phyloP scores from a whole-genome alignment of 805 yeast genomes.

The Pichia phayaonensis region DNA sequence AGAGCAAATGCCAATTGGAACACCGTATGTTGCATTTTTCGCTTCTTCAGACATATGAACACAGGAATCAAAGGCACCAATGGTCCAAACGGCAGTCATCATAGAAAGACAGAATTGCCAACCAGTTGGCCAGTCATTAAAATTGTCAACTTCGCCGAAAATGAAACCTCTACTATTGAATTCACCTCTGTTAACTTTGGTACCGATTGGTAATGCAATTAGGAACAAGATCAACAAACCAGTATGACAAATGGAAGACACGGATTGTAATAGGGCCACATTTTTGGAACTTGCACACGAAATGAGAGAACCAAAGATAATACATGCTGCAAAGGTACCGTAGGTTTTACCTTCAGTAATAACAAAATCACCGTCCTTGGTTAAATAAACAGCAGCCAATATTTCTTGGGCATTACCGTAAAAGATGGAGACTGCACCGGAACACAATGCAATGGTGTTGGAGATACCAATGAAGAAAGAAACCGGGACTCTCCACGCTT shows the following conservation, averaged over 20 bases:
- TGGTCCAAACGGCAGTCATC: slow-evolving; percentile 66
- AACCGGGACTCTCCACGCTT: slow-evolving; percentile 37
- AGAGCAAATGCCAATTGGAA: slow-evolving; percentile 56
- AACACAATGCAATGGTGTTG: slow-evolving; percentile 54
- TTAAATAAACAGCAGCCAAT: slow-evolving; percentile 45
- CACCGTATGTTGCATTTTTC: slow-evolving; percentile 48
- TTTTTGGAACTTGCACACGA: slow-evolving; percentile 49
- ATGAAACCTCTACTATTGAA: slow-evolving; percentile 43
- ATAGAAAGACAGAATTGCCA: slow-evolving; percentile 40
- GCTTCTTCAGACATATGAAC: slow-evolving; percentile 70
- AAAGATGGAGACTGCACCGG: slow-evolving; percentile 56
- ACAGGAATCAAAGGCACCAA: slow-evolving; percentile 64
- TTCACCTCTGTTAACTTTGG: slow-evolving; percentile 26
- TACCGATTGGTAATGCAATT: slow-evolving; percentile 59
- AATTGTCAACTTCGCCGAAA: slow-evolving; percentile 44
- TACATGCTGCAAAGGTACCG: slow-evolving; percentile 57
- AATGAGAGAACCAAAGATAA: slow-evolving; percentile 39
- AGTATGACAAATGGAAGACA: slow-evolving; percentile 48
- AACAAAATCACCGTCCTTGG: slow-evolving; percentile 43
- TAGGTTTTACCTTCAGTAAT: slow-evolving; percentile 46
- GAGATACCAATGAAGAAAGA: slow-evolving; percentile 58
- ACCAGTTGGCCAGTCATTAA: slow-evolving; percentile 49
- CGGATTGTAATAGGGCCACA: slow-evolving; percentile 48
- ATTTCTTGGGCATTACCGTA: slow-evolving; percentile 57
- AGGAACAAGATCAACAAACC: slow-evolving; percentile 43